Base-by-base conservation (phyloP, 345 rosid genomes). In the Euphorbia peplus region DNA sequence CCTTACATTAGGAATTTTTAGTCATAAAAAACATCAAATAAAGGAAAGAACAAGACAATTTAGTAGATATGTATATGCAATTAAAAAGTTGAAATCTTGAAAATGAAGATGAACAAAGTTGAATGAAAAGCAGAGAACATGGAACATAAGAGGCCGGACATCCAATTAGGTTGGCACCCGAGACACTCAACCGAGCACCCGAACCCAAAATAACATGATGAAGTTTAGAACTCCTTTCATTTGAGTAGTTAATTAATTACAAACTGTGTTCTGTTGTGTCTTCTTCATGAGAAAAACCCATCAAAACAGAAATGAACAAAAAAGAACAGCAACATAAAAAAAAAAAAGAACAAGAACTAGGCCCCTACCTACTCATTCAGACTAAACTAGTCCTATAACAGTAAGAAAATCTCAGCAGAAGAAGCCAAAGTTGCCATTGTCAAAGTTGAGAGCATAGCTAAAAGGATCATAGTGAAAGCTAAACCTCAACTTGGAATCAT, bases 371-470 rank as follows among this genome's bases (percentile, higher is more conserved):
- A n/a, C n/a, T n/a, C n/a, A n/a, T n/a, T n/a, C n/a, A n/a, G n/a
- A n/a, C n/a, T n/a, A n/a, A n/a, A n/a, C n/a, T n/a, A n/a, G n/a
- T n/a, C n/a, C n/a, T n/a, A n/a, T n/a, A n/a, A n/a, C n/a, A n/a
- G n/a, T 2, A 7, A 46, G 50, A 32, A 50, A 19, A 50, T 1
- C 54, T 81, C 80, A 81, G 70, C 90, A 83, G 67, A 83, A 77
- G 76, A 85, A 85, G 32, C 85, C 85, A 41, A 81, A 87, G 85
- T 87, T 81, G 74, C 86, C 88, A 60, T 82, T 78, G 59, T 90
- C 91, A 61, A 90, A 90, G 86, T 90, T 90, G 75, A 90, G 97
- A 76, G 92, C 85, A 70, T 90, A 90, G 48, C 89, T 90, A n/a
- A 84, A 78, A 25, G 92, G 84, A 67, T 90, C 95, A 25, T 85